Evolutionary conservation across 441 rosid genomes (phyloP), one percentile per base, ranked within the genome.

Genomic region (Erodium trifolium): DNA sequence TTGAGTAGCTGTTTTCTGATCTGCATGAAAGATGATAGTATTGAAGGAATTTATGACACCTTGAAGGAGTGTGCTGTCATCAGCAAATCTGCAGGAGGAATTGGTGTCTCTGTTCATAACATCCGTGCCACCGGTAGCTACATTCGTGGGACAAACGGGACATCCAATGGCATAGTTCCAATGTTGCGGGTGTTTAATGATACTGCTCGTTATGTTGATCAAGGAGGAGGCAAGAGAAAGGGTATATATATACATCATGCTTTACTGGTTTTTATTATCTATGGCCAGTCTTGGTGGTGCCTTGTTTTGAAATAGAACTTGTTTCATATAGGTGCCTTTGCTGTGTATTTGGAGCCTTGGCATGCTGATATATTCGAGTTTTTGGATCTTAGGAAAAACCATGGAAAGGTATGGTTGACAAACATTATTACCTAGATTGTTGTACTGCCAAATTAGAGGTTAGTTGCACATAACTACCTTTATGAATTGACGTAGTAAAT

Each of bases 211-310:
- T 89, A 89, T 72, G 96, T 89, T 78, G 96, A 92, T 67, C 96
- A 89, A 85, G 97, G 97, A 67, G 97, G 96, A 4, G 97, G 97
- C 77, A 92, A 89, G 82, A 85, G 97, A 66, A 92, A 92, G 78
- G 97, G 97, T 89, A 77, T 29, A 51, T 49, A 69, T 23, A 23
- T 0, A 23, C 31, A 67, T 53, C 12, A 31, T 73, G 12, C 3
- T 23, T 4, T 55, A 49, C 55, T 49, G 55, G 35, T 23, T 65
- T 29, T 41, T 23, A 8, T 23, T 57, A 60, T 66, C 8, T 49
- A 12, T 2, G 68, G n/a, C 53, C 19, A 5, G 12, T 18, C 45
- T 1, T 65, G n/a, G n/a, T 64, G 65, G 3, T 67, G 10, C 35
- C 29, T 41, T 14, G 17, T 10, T 8, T 72, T 57, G 34, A 60